Evolutionary conservation across 2,329 filamentous ascomycete species (phyloP), one percentile per base, ranked within the genome.

Genomic region (Colletotrichum orchidophilum): DNA sequence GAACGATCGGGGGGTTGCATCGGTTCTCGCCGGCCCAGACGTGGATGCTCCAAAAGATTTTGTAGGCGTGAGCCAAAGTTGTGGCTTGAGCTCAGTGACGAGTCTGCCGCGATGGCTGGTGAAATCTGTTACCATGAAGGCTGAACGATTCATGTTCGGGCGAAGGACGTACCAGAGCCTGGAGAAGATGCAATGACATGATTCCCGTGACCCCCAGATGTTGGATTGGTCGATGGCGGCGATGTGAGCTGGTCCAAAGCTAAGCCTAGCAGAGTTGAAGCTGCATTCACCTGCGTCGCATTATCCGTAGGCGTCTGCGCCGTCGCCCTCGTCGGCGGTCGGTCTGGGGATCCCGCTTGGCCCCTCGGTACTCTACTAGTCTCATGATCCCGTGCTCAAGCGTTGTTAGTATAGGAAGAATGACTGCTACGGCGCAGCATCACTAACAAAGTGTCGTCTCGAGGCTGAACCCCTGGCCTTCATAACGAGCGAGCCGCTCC

Each of bases 61-160:
- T 74, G 72, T 1, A 75, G 67, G 4, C 73, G 64, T 18, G 73
- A 75, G 12, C 73, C 73, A 18, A 75, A 75, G 21, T 59, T 73
- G 59, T 75, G 72, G 49, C 70, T 74, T 26, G 72, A 73, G 35
- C 66, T 73, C 1, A 75, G 50, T 1, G 73, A 71, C 1, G 70
- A 69, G 29, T 75, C 73, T 13, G 70, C 73, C 15, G 70, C 70
- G 31, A 75, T 75, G 7, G 70, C 72, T 73, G 33, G 11, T n/a
- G 15, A 62, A 26, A 26, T 11, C 8, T n/a, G 21, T 49, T 12
- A 5, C n/a, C 0, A 11, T 42, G 18, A 24, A 2, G 60, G 8
- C 5, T 13, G 26, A 1, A 7, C 7, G 29, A 7, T 7, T n/a
- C n/a, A 2, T 21, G 7, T 9, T 35, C 5, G 21, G 7, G 42